A percentile compares a stretch with the other conserved stretches of the same genome.
phyloP scores from a whole-genome alignment of 371 early-diverging fungal genomes.

The Basidiobolus meristosporus region DNA sequence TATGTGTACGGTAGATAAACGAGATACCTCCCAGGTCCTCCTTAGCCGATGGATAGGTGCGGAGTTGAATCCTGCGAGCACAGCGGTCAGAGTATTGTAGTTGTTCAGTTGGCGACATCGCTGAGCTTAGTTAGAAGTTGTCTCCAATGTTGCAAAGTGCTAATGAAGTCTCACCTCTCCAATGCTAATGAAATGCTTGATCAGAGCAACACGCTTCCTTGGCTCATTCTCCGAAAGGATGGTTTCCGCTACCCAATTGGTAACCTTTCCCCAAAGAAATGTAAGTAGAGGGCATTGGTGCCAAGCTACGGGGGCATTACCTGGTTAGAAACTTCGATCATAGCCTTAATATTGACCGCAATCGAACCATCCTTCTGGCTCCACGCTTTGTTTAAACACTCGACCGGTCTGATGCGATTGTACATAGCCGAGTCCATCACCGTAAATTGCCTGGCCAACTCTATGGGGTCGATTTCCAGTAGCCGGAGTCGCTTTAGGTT shows the following conservation, averaged over 20 bases:
- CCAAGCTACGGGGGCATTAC: no score
- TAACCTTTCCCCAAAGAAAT: conserved; percentile 12
- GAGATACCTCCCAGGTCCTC: conserved; percentile 49
- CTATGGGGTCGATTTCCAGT: conserved; percentile 74
- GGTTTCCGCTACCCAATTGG: conserved; percentile 73
- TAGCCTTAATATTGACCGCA: conserved; percentile 43
- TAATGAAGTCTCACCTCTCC: conserved; percentile 38
- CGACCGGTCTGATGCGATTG: conserved; percentile 60
- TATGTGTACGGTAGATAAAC: no score
- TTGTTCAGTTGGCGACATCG: conserved; percentile 62
- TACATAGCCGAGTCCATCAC: conserved; percentile 69
- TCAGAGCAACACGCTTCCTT: conserved; percentile 45
- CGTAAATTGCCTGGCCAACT: conserved; percentile 85
- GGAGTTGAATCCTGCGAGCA: conserved; percentile 74
- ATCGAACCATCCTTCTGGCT: conserved; percentile 35
- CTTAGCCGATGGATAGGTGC: conserved; percentile 77
- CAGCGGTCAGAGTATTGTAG: conserved; percentile 80
- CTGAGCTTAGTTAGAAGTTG: conserved; percentile 14
- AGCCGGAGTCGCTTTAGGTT: conserved; percentile 39
- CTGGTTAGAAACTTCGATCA: conserved; percentile 45
- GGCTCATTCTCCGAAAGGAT: conserved; percentile 62
- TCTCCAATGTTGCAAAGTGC: no score
- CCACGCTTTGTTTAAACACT: conserved; percentile 84
- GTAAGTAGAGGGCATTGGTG: no score
- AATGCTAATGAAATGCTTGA: conserved; percentile 68